Percentiles rank a stretch among this genome's conserved stretches.
phyloP scores from a whole-genome alignment of 2,329 filamentous ascomycete genomes.

The Penicillium corylophilum region DNA sequence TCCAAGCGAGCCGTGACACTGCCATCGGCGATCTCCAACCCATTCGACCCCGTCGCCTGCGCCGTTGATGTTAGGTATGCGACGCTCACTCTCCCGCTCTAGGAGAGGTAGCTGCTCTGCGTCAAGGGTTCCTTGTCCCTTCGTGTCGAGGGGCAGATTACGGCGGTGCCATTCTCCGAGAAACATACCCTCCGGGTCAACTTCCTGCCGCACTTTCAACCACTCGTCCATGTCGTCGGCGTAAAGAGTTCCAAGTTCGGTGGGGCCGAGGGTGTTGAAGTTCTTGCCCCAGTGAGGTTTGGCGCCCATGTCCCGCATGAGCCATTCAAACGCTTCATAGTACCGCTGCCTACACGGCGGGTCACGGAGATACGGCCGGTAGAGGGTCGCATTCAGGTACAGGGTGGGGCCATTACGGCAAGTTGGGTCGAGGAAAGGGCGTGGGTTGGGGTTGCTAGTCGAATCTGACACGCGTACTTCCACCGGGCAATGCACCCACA shows the following conservation, averaged over 20 bases:
- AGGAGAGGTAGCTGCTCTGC: constrained; percentile 37
- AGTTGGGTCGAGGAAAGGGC: constrained; percentile 73
- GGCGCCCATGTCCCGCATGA: constrained; percentile 82
- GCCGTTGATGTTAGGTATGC: constrained; percentile 24
- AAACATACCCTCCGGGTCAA: constrained; percentile 82
- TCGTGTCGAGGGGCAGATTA: constrained; percentile 51
- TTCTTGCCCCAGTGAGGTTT: constrained; percentile 94
- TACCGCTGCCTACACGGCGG: constrained; percentile 75
- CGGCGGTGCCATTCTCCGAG: constrained; percentile 85
- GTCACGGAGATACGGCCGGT: constrained; percentile 75
- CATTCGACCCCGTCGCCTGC: constrained; percentile 44
- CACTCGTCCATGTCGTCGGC: constrained; percentile 66
- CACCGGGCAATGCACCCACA: constrained; percentile 86
- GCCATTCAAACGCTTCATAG: constrained; percentile 85
- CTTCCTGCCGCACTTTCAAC: constrained; percentile 65
- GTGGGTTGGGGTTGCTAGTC: constrained; percentile 47
- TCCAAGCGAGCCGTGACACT: constrained; percentile 8
- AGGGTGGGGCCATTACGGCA: constrained; percentile 67
- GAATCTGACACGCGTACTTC: constrained; percentile 87
- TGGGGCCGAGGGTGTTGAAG: constrained; percentile 61
- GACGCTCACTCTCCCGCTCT: constrained; percentile 44
- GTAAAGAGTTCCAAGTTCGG: constrained; percentile 66
- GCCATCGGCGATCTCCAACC: constrained; percentile 39
- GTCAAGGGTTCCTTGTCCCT: constrained; percentile 10
- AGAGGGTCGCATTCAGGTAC: constrained; percentile 87